Base-by-base conservation (phyloP, 306 rosid genomes). In the Medicago ruthenica region DNA sequence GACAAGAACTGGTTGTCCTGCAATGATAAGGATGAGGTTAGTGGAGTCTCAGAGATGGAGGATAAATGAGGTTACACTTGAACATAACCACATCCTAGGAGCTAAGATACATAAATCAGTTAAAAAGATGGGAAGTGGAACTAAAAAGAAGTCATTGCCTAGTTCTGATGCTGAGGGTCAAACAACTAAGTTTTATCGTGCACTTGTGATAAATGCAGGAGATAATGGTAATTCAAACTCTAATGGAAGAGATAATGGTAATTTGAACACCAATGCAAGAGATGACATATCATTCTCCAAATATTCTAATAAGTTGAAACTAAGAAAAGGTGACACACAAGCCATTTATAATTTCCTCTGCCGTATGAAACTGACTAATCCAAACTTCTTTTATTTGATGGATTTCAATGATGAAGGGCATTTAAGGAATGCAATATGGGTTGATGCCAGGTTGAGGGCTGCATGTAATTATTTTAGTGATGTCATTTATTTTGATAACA, bases 1-100 rank as follows among this genome's bases (percentile, higher is more conserved):
- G 80, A 94, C 98, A 4, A 83, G 98, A 86, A 94, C 98, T 17
- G 96, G 98, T 48, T 94, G 98, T 77, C 97, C 98, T 76, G 98
- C 98, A 7, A 94, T 92, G 97, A 62, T 94, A 75, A 91, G 98
- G 88, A 90, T 94, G 95, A 86, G 95, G 79, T 81, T 94, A 44
- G 80, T 80, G 80, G 98, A 94, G 79, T 87, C 98, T 34, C 89
- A 79, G 61, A 90, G 98, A 81, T 94, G 98, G 98, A 86, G 97
- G 87, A 63, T 94, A 74, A 93, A 90, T 44, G 97, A 94, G 85
- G 96, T 87, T 81, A 73, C 85, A 7, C 89, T 83, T 36, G 97
- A 94, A 75, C 98, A 94, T 82, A 94, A 94, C 87, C 98, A 94
- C 80, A 62, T 88, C 44, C 80, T 94, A 64, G 96, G 97, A 51